Conservation (phyloP, 805 yeast species). For the Myxozyma lipomycoides region DNA sequence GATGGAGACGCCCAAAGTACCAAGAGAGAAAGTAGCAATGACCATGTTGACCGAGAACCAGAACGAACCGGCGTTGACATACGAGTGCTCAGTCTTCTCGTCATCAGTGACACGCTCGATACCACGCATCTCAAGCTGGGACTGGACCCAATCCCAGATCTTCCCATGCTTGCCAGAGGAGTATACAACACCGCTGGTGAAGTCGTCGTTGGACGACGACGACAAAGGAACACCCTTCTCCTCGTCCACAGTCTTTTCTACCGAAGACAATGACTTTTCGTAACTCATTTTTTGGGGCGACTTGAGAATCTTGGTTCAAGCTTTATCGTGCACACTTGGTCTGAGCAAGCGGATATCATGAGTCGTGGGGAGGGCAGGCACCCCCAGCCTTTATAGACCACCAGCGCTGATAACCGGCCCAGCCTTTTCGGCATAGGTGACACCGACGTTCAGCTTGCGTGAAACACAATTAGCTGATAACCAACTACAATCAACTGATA, state of each 20-base stretch:
- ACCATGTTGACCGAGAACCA: conserved; percentile 91
- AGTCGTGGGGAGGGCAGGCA: no score
- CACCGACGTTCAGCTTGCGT: no score
- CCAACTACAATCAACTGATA: no score
- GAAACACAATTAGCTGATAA: no score
- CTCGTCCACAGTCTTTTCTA: neutral
- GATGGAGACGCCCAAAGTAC: conserved; percentile 62
- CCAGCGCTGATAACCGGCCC: no score
- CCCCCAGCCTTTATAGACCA: no score
- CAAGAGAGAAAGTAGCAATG: conserved; percentile 75
- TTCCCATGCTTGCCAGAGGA: neutral
- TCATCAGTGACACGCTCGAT: conserved; percentile 77
- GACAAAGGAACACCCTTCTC: neutral
- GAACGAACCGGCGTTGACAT: conserved; percentile 74
- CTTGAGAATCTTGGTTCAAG: no score
- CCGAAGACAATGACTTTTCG: neutral
- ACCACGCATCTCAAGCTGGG: conserved; percentile 58
- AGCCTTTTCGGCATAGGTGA: no score
- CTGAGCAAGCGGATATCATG: no score
- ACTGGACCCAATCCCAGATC: neutral
- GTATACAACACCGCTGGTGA: neutral
- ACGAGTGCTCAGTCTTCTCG: conserved; percentile 64
- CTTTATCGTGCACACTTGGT: no score
- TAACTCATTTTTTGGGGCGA: no score
- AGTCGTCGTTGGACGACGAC: neutral